phyloP scores from a whole-genome alignment of 129 eudicot species.

The Gnaphalium uliginosum region DNA sequence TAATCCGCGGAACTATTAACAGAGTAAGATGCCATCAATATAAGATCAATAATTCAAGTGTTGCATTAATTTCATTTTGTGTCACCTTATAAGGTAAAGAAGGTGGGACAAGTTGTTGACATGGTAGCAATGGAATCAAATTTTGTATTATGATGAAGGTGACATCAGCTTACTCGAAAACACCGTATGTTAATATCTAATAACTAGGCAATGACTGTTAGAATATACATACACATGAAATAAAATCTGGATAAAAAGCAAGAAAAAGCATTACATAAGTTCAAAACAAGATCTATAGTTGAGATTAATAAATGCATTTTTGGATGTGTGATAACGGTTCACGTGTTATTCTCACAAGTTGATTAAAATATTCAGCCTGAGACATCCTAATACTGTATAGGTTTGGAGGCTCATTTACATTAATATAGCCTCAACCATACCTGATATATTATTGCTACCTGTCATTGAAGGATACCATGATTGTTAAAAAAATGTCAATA shows the following conservation, averaged over 20 bases:
- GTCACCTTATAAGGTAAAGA: slow-evolving; percentile 21
- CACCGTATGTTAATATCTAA: background rate
- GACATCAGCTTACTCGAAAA: background rate
- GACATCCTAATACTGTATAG: background rate
- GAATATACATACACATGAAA: background rate
- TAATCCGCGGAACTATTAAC: background rate
- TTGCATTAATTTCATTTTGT: slow-evolving; percentile 2
- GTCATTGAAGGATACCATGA: slow-evolving; percentile 1
- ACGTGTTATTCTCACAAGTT: background rate
- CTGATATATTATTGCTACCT: slow-evolving; percentile 11
- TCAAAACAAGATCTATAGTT: slow-evolving; percentile 10
- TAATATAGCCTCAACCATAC: slow-evolving; percentile 16
- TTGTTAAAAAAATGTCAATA: background rate
- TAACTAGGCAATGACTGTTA: background rate
- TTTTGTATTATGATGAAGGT: background rate
- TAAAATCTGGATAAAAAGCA: background rate
- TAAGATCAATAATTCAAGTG: background rate
- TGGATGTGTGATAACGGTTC: background rate
- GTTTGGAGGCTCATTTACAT: background rate
- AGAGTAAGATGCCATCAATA: background rate
- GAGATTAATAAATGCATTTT: background rate
- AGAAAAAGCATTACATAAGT: slow-evolving; percentile 13
- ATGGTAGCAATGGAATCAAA: background rate
- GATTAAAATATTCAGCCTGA: background rate
- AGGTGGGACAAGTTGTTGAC: background rate